Evolutionary conservation across 1,284 basidiomycete genomes (phyloP).

Genomic region (Moniliella sp.): DNA sequence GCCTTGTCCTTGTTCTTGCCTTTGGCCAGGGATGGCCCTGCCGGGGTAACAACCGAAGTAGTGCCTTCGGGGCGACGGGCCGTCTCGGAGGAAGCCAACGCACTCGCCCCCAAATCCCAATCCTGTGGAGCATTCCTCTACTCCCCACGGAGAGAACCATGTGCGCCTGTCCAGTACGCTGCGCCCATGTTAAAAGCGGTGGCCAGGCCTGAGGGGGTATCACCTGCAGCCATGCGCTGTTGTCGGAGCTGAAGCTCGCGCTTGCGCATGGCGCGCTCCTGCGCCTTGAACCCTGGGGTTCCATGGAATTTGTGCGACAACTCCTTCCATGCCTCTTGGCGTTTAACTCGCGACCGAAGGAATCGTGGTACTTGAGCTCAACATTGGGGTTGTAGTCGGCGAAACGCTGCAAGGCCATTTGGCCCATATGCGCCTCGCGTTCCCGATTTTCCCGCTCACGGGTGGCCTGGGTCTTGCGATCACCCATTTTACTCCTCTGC

Average conservation of each 20-base stretch:
- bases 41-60: no score
- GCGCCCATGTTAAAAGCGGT: constrained; percentile 22
- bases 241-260: constrained; percentile 25
- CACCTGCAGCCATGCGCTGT: constrained; percentile 28
- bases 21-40: no score
- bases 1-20: no score
- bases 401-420: constrained; percentile 59
- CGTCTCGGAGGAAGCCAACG: no score
- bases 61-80: no score
- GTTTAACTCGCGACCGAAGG: constrained; percentile 58
- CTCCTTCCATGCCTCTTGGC: constrained; percentile 48
- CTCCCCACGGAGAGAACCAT: constrained; percentile 31
- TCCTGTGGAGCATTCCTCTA: constrained; percentile 22
- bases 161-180: constrained; percentile 27
- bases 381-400: constrained; percentile 89
- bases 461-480: constrained; percentile 75
- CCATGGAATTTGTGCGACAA: constrained; percentile 32
- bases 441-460: constrained; percentile 80
- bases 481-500: no score
- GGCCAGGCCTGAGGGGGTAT: constrained; percentile 24
- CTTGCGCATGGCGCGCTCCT: constrained; percentile 21
- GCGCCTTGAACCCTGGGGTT: constrained; percentile 23
- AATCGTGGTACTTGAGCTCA: constrained; percentile 87
- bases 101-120: no score
- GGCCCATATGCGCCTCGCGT: constrained; percentile 73